Base-by-base conservation (phyloP, 2,329 filamentous ascomycete species). In the Stagonosporopsis rhizophila region DNA sequence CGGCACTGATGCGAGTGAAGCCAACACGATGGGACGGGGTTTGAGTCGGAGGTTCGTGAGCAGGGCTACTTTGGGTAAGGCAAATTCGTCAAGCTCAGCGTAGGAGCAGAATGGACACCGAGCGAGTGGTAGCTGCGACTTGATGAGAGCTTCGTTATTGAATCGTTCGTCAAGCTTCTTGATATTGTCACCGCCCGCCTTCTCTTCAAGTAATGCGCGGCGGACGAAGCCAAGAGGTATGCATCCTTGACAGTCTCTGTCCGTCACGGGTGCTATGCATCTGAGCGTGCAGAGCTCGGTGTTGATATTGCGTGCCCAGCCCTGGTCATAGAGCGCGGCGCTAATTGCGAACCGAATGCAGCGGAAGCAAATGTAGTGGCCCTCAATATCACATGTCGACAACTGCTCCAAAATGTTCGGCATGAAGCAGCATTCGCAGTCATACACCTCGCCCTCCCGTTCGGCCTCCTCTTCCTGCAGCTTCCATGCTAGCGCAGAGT, bases 21-120 rank as follows among this genome's bases (percentile, higher is more conserved):
- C 62, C 9, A 69, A 34, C 4, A 68, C 50, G 11, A 74, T 45
- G 11, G 76, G 41, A 77, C 77, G 11, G 62, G 76, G 53, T 35
- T 66, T 68, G 27, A 74, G 54, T 3, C 61, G 66, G 11, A 75
- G 62, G 11, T 58, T 56, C 20, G 60, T 28, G 22, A 74, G 60
- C 22, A 73, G 65, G n/a, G 68, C 67, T 6, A 58, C 58, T 22
- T 61, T 61, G 1, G 69, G 60, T 6, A 71, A 59, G 1, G 69
- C 62, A 17, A 77, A 66, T 38, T 81, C 78, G 74, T 97, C 92
- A 23, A 92, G 83, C 79, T 98, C 95, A 28, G 92, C 92, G 71
- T 98, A 99, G 63, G 83, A 83, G 80, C 94, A 99, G 72, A 96
- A 97, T 0, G 93, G 92, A 68, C 95, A 98, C 35, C 88, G 87